These are phyloP conservation scores for Gnomoniopsis smithogilvyi DNA, from an alignment of 2,329 filamentous ascomycete species.

Conservation along the genomic window DNA sequence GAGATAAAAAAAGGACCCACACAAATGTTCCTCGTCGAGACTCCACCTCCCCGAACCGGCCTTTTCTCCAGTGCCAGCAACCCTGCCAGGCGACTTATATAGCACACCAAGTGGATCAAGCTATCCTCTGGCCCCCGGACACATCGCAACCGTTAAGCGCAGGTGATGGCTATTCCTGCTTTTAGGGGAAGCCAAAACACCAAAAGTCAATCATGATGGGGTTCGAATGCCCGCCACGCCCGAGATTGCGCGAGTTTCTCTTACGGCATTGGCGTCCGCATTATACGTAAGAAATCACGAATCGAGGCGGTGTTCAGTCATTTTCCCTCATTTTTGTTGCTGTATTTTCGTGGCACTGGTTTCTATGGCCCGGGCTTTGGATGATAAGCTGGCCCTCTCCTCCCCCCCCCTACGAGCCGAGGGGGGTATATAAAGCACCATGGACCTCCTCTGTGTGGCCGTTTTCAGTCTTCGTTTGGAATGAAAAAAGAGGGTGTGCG, in stretches of 20 bases:
- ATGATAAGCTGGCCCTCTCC: not conserved
- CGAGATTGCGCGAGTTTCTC: not conserved
- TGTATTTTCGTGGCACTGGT: no score
- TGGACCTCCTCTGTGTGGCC: not conserved
- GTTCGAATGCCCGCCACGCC: no score
- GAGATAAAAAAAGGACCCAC: no score
- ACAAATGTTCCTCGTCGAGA: no score
- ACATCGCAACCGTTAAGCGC: conserved; percentile 1
- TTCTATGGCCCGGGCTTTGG: no score
- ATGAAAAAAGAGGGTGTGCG: not conserved
- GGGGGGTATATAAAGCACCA: not conserved
- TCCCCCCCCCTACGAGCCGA: not conserved
- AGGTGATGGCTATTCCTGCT: conserved; percentile 13
- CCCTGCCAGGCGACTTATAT: no score
- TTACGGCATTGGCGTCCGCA: not conserved
- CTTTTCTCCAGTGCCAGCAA: not conserved
- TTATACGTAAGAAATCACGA: not conserved
- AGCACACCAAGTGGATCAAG: not conserved
- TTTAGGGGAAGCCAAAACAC: conserved; percentile 6
- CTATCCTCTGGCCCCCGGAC: no score
- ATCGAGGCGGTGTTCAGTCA: no score
- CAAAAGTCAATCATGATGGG: not conserved
- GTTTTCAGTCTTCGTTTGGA: not conserved
- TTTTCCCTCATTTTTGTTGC: no score
- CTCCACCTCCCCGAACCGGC: not conserved